Conservation (phyloP, 2,329 filamentous ascomycete genomes). For the Teratosphaeria destructans region DNA sequence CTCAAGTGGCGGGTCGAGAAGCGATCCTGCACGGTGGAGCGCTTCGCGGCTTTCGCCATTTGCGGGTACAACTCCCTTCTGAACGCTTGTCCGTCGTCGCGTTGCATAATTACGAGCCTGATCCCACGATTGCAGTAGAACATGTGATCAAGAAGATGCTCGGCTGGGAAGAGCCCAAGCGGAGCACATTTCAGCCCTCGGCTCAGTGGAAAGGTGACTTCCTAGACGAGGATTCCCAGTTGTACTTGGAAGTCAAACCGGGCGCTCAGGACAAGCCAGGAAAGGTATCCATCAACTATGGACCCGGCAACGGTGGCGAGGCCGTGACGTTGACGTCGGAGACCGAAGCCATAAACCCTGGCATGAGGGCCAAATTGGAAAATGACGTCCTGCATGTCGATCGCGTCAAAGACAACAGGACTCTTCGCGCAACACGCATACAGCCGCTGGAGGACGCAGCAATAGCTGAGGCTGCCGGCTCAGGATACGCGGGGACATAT, state of each 20-base stretch:
- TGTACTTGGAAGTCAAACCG: not conserved
- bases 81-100: constrained; percentile 31
- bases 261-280: constrained; percentile 9
- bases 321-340: constrained; percentile 14
- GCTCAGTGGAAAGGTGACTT: constrained; percentile 27
- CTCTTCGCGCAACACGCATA: constrained; percentile 3
- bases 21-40: constrained; percentile 33
- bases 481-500: constrained; percentile 24
- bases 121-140: constrained; percentile 18
- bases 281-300: constrained; percentile 25
- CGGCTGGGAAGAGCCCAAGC: constrained; percentile 12
- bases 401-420: constrained; percentile 13
- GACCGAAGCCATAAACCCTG: constrained; percentile 12
- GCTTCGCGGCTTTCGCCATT: constrained; percentile 32
- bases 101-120: constrained; percentile 31
- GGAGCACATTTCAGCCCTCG: constrained; percentile 4
- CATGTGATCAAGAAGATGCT: constrained; percentile 26
- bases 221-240: constrained; percentile 21
- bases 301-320: constrained; percentile 8
- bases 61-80: constrained; percentile 26
- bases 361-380: constrained; percentile 22
- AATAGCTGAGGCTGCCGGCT: not conserved
- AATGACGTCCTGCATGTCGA: constrained; percentile 17
- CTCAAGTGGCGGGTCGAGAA: constrained; percentile 16
- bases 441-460: not conserved